Evolutionary conservation across 257 asterid genomes (phyloP).

Genomic region (Marsdenia floribunda): DNA sequence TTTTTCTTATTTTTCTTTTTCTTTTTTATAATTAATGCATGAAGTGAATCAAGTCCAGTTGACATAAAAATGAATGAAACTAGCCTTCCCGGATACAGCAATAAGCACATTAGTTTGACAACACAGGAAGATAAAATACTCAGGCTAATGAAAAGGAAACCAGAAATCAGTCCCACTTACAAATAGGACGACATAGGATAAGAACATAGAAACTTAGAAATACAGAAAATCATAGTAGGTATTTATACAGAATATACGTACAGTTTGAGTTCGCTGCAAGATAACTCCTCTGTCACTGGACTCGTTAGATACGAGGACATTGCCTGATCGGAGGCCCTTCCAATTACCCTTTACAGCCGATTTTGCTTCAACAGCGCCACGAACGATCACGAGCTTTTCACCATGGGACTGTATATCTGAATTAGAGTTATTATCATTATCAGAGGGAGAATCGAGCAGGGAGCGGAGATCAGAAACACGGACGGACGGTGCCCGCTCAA

Average conservation of each 20-base stretch:
- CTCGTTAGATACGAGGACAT: conserved; percentile 42
- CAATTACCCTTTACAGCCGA: conserved; percentile 40
- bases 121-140: too few species aligned
- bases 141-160: neutral
- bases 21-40: too few species aligned
- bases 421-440: conserved; percentile 15
- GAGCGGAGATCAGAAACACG: conserved; percentile 70
- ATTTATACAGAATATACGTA: conserved; percentile 14
- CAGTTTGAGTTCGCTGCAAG: conserved; percentile 57
- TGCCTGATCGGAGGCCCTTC: conserved; percentile 36
- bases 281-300: conserved; percentile 67
- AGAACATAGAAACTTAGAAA: neutral
- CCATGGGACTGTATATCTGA: conserved; percentile 19
- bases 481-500: conserved; percentile 52
- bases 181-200: neutral
- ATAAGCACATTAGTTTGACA: neutral
- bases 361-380: conserved; percentile 70
- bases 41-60: neutral
- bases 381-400: conserved; percentile 52
- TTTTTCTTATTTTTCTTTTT: too few species aligned
- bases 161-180: neutral
- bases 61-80: neutral
- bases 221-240: neutral
- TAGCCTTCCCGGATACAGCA: neutral
- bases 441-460: conserved; percentile 30